Evolutionary conservation across 305 asterid genomes (phyloP).

Genomic region (Fraxinus albicans): DNA sequence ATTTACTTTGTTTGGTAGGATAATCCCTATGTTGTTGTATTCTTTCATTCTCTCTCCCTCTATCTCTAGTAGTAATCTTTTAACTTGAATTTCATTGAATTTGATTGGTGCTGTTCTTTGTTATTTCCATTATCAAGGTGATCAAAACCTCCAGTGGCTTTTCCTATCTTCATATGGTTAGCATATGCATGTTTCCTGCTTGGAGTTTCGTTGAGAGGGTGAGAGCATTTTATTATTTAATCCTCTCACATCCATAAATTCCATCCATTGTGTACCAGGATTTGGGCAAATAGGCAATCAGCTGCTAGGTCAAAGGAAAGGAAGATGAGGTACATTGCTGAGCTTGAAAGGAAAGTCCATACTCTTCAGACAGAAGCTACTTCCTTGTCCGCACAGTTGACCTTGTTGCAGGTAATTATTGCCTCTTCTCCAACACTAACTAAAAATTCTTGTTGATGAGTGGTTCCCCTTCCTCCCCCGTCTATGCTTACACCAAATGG

Average conservation of each 20-base stretch:
- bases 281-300: conserved; percentile 99
- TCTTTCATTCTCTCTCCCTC: background rate
- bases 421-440: conserved; percentile 9
- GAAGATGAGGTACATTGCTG: conserved; percentile 96
- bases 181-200: conserved; percentile 12
- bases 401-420: conserved; percentile 76
- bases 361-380: conserved; percentile 96
- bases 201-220: conserved; percentile 2
- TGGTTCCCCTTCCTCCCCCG: background rate
- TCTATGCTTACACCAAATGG: background rate
- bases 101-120: background rate
- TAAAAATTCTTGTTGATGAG: conserved; percentile 12
- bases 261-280: conserved; percentile 43
- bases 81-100: background rate
- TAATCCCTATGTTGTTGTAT: background rate
- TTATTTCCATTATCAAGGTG: background rate
- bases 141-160: background rate
- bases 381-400: conserved; percentile 90
- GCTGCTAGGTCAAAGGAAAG: conserved; percentile 56
- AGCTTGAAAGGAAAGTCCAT: conserved; percentile 97
- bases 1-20: background rate
- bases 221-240: background rate
- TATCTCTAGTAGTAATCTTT: background rate
- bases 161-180: background rate
- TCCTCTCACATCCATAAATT: conserved; percentile 16